These are phyloP conservation scores for Simplicillium aogashimaense DNA, from an alignment of 2,329 filamentous ascomycete species.

Conservation along the genomic window DNA sequence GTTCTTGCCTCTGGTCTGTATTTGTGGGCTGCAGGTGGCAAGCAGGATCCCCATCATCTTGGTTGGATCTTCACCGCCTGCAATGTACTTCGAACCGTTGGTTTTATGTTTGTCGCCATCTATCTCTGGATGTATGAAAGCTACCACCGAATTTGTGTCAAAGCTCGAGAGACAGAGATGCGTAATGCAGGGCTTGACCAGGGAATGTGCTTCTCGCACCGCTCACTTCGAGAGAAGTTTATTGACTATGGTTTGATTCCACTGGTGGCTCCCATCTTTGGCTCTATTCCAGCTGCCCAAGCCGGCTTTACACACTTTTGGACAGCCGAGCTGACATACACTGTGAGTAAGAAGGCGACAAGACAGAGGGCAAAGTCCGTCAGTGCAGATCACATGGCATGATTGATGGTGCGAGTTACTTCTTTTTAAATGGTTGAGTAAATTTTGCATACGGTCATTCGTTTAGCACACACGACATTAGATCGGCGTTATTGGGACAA, in stretches of 20 bases:
- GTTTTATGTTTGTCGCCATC: conserved; percentile 52
- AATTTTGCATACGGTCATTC: too few species aligned
- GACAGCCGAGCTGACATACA: conserved; percentile 59
- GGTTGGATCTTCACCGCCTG: conserved; percentile 51
- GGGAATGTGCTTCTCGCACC: conserved; percentile 55
- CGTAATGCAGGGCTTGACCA: conserved; percentile 51
- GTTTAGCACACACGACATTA: too few species aligned
- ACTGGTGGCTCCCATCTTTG: conserved; percentile 57
- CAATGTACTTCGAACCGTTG: conserved; percentile 47
- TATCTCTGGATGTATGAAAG: conserved; percentile 59
- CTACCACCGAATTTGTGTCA: conserved; percentile 54
- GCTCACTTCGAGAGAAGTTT: conserved; percentile 43
- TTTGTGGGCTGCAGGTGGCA: conserved; percentile 39
- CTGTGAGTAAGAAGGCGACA: conserved; percentile 60
- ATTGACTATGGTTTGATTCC: conserved; percentile 57
- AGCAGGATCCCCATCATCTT: conserved; percentile 41
- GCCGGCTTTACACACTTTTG: conserved; percentile 62
- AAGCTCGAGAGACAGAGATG: conserved; percentile 56
- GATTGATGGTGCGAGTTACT: conserved; percentile 7
- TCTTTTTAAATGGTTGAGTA: too few species aligned
- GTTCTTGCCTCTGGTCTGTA: conserved; percentile 54
- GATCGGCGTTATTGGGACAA: too few species aligned
- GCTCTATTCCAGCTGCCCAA: conserved; percentile 56
- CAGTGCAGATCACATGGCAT: conserved; percentile 34
- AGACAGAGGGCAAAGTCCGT: conserved; percentile 37